phyloP scores from a whole-genome alignment of 441 rosid genomes.

The Populus hybrid region DNA sequence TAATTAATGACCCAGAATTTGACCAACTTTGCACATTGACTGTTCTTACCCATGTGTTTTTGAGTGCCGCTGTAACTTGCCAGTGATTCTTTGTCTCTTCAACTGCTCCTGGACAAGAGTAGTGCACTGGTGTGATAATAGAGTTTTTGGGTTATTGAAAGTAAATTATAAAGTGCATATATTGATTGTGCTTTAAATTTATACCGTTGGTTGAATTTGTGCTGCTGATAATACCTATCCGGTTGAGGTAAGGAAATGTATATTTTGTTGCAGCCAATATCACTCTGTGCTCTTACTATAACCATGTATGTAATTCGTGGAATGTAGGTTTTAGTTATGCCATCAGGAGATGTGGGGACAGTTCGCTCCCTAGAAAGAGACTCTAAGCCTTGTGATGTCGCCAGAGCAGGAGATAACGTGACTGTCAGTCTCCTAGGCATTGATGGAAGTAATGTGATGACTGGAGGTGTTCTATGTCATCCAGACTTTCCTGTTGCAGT shows the following conservation, averaged over 20 bases:
- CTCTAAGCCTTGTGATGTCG: slow-evolving; percentile 62
- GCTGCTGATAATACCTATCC: not conserved
- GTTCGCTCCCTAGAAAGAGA: slow-evolving; percentile 74
- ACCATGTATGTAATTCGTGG: slow-evolving; percentile 10
- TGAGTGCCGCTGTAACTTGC: not conserved
- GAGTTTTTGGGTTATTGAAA: not conserved
- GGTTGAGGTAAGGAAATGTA: not conserved
- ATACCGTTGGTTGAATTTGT: not conserved
- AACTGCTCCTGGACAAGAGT: not conserved
- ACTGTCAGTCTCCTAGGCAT: slow-evolving; percentile 69
- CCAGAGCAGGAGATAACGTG: slow-evolving; percentile 90
- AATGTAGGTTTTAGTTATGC: slow-evolving; percentile 80
- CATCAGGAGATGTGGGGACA: slow-evolving; percentile 78
- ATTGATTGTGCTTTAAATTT: not conserved
- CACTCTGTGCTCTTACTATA: not conserved
- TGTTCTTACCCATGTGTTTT: not conserved
- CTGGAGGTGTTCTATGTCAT: slow-evolving; percentile 95
- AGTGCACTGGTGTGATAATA: not conserved
- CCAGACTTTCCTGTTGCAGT: slow-evolving; percentile 78
- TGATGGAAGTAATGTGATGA: slow-evolving; percentile 60
- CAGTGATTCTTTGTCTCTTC: not conserved
- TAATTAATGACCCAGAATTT: not conserved
- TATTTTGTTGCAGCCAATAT: not conserved
- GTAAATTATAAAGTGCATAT: too few species aligned
- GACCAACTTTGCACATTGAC: not conserved